Base-by-base conservation (phyloP, 305 asterid genomes). In the Petunia hybrid region DNA sequence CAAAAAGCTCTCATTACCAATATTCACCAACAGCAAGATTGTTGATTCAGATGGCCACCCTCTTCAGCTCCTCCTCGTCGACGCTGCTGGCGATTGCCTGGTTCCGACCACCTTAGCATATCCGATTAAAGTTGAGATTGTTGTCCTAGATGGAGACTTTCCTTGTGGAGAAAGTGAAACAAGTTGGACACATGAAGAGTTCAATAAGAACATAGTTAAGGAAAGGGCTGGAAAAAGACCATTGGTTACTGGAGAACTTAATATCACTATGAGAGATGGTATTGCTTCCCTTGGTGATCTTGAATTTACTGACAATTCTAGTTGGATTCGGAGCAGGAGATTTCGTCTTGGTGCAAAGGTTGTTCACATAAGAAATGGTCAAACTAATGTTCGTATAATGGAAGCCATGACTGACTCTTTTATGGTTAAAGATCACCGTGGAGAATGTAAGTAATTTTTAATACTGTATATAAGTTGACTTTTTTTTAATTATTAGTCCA, bases 371-470 rank as follows among this genome's bases (percentile, higher is more conserved):
- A 78, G 82, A 60, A 73, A 57, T 4, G 53, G 74, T 42, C 78
- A 65, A 53, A 70, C 46, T 10, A 53, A 48, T 0, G 75, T 70
- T 2, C 63, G 51, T 4, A 82, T 89, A 7, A 79, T 85, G 43
- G 90, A 87, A 73, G 97, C 94, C 48, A 85, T 90, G 82, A 85
- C 97, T 31, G 89, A 91, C 22, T 43, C 96, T 1, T 93, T 93
- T 79, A 84, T 87, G 14, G 96, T 93, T 80, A 91, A 89, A 84
- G 97, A 93, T 82, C 96, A 93, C 43, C 90, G 97, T 1, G 96
- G 96, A 4, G 93, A 93, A 85, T 56, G 97, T 93, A 64, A 89
- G 94, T 83, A 31, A 2, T 63, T 38, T 84, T 65, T 41, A 64
- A 16, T 76, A 1, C 40, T 74, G 31, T 2, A 16, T 71, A 1